A percentile compares a stretch with the other conserved stretches of the same genome.
Evolutionary conservation across 495 filamentous ascomycete genomes (phyloP).

Genomic region (Geopyxis carbonaria): DNA sequence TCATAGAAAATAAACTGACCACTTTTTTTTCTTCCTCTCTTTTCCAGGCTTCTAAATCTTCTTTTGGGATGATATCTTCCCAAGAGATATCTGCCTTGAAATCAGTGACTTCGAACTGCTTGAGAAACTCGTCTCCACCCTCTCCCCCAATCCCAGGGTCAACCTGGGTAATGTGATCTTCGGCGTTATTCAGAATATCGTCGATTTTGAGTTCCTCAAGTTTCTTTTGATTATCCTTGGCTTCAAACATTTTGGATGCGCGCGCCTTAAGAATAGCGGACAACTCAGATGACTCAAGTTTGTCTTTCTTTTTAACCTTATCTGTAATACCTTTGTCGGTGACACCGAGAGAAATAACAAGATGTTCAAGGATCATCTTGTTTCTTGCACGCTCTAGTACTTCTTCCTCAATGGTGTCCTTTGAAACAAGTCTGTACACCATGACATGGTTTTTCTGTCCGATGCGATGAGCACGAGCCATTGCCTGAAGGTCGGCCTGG

Average conservation of each 20-base stretch:
- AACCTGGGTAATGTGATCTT: slow-evolving; percentile 85
- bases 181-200: slow-evolving; percentile 84
- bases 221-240: slow-evolving; percentile 85
- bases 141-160: slow-evolving; percentile 77
- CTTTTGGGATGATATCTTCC: slow-evolving; percentile 96
- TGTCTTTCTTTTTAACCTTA: slow-evolving; percentile 42
- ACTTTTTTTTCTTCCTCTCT: slow-evolving; percentile 60
- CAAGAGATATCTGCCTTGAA: slow-evolving; percentile 75
- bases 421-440: slow-evolving; percentile 87
- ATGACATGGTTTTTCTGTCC: slow-evolving; percentile 91
- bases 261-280: slow-evolving; percentile 25
- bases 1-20: slow-evolving; percentile 5
- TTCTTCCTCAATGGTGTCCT: slow-evolving; percentile 96
- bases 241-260: slow-evolving; percentile 74
- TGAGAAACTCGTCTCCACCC: slow-evolving; percentile 82
- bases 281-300: slow-evolving; percentile 33
- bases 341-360: slow-evolving; percentile 90
- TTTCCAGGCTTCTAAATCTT: slow-evolving; percentile 73
- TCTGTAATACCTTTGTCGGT: slow-evolving; percentile 61
- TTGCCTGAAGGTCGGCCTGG: slow-evolving; percentile 92
- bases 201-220: slow-evolving; percentile 98
- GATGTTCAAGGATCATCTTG: slow-evolving; percentile 95
- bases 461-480: slow-evolving; percentile 95
- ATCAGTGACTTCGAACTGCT: slow-evolving; percentile 42
- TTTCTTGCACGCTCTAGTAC: slow-evolving; percentile 89